Evolutionary conservation across 2,329 filamentous ascomycete species (phyloP), one percentile per base, ranked within the genome.

Genomic region (Nemania sp.): DNA sequence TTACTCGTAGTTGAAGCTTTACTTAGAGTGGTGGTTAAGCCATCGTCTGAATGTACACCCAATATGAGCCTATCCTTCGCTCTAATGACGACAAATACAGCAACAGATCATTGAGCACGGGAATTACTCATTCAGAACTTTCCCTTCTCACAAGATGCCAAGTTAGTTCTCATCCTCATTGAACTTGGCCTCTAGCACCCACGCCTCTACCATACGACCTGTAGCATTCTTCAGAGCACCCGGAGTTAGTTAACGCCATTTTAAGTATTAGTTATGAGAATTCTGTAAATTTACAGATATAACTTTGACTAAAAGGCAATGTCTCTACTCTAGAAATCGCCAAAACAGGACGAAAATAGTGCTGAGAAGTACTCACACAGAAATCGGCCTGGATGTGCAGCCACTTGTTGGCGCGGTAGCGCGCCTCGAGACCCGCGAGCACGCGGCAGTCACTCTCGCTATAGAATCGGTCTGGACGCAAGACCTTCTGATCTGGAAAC

Each of bases 141-240:
- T 8, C 35, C 7, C 13, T n/a, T n/a, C n/a, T n/a, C n/a, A n/a
- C n/a, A n/a, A n/a, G n/a, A n/a, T n/a, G 7, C 35, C 3, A 3
- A 15, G 22, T 52, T 10, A 52, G 11, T 27, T 27, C 24, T 52
- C 5, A 52, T 52, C 24, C 15, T 52, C 49, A 20, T 52, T 29
- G 24, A 78, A 73, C 73, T 78, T 77, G 10, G 67, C 64, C 68
- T 64, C n/a, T 11, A 79, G 63, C 8, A 77, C n/a, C 26, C 71
- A 58, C 0, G 49, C 27, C 1, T 71, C 59, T 7, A 78, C 55
- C 70, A 72, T 71, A 45, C 73, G 70, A 5, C 76, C 76, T 0
- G 76, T 77, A 24, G 73, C 65, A 66, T 77, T 77, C 43, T 62
- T 69, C n/a, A n/a, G n/a, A n/a, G n/a, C n/a, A n/a, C n/a, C n/a